These are phyloP conservation scores for Hemileccinum rubropunctum DNA, from an alignment of 768 basidiomycete genomes.

Conservation along the genomic window DNA sequence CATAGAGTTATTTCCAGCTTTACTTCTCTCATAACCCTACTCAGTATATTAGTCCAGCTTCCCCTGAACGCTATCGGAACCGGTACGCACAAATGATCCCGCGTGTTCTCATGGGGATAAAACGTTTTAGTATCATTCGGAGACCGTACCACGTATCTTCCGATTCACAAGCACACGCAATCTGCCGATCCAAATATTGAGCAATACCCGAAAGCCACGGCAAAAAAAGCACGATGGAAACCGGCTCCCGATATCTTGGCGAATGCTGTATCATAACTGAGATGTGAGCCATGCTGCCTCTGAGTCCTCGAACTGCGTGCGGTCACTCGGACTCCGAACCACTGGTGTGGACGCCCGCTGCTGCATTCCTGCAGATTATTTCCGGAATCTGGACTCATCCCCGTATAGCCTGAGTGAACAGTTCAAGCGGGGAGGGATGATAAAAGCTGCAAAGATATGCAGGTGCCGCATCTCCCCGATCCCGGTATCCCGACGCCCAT, in stretches of 20 bases:
- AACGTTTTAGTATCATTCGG: neutral
- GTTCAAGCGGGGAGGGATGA: conserved; percentile 2
- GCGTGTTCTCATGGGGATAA: neutral
- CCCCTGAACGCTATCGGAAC: conserved; percentile 9
- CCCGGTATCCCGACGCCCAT: conserved; percentile 6
- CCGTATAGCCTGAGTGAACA: conserved; percentile 5
- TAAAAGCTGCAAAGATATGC: conserved; percentile 20
- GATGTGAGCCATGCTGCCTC: neutral
- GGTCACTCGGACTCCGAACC: conserved; percentile 14
- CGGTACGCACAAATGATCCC: neutral
- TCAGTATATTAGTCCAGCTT: neutral
- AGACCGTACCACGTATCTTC: neutral
- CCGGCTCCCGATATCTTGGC: conserved; percentile 11
- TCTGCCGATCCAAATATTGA: neutral
- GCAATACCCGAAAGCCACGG: neutral
- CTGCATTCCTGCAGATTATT: conserved; percentile 9
- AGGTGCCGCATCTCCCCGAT: neutral
- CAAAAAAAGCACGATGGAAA: conserved; percentile 6
- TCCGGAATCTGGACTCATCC: conserved; percentile 18
- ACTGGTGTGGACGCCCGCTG: conserved; percentile 8
- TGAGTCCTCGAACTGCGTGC: conserved; percentile 1
- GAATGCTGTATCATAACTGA: conserved; percentile 5
- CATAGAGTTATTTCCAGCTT: conserved; percentile 10
- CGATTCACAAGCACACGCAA: neutral
- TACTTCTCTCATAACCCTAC: conserved; percentile 7